Evolutionary conservation across 2,329 filamentous ascomycete genomes (phyloP).

Genomic region (Pyricularia sp.): DNA sequence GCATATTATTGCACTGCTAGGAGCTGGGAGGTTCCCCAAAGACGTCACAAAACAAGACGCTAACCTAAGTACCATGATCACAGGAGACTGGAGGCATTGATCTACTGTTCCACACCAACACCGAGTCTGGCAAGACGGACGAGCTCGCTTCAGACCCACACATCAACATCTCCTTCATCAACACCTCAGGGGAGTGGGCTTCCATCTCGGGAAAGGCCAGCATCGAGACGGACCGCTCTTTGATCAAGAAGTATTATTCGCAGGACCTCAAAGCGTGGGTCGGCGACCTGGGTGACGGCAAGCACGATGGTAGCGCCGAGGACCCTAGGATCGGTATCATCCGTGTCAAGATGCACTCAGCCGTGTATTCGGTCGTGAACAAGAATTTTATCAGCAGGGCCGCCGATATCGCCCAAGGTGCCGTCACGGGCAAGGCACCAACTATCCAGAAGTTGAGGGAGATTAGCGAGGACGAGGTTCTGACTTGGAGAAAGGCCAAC

Average conservation of each 20-base stretch:
- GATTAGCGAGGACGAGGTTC: constrained; percentile 51
- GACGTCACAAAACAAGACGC: neutral
- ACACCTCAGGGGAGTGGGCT: constrained; percentile 68
- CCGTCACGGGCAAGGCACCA: constrained; percentile 58
- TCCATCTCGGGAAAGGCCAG: constrained; percentile 63
- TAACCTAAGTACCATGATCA: neutral
- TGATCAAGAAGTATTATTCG: constrained; percentile 65
- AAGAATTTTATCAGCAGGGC: constrained; percentile 51
- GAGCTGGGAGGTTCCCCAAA: too few relatives aligned
- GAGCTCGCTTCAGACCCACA: constrained; percentile 60
- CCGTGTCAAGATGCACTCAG: constrained; percentile 57
- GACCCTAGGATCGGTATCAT: constrained; percentile 78
- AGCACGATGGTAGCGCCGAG: constrained; percentile 67
- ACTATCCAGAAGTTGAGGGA: constrained; percentile 65
- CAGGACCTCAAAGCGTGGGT: constrained; percentile 69
- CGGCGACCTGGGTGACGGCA: constrained; percentile 71
- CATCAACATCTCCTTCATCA: constrained; percentile 73
- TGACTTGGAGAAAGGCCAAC: constrained; percentile 38
- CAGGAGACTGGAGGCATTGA: constrained; percentile 69
- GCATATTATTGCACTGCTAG: too few relatives aligned
- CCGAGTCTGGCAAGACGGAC: constrained; percentile 76
- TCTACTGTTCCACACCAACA: constrained; percentile 84
- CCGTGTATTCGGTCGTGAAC: constrained; percentile 54
- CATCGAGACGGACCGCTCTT: constrained; percentile 54
- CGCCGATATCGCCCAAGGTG: constrained; percentile 62